These are phyloP conservation scores for Escallonia herrerae DNA, from an alignment of 129 eudicot species.

Conservation along the genomic window DNA sequence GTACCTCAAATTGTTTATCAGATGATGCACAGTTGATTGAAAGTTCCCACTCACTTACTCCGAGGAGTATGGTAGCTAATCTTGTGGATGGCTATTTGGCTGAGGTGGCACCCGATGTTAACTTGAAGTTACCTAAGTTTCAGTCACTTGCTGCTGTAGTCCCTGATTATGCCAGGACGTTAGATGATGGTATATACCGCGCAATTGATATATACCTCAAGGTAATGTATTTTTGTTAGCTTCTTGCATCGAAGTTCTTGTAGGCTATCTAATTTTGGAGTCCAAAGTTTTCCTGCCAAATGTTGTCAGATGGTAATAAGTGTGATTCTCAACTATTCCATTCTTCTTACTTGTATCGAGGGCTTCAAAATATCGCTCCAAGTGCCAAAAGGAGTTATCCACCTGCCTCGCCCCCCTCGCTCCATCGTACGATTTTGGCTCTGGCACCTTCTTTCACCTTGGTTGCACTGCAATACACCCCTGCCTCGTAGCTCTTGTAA, in stretches of 20 bases:
- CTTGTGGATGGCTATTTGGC: constrained; percentile 63
- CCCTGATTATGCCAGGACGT: constrained; percentile 54
- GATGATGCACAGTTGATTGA: constrained; percentile 44
- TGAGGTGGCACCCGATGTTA: constrained; percentile 79
- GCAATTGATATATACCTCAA: constrained; percentile 70
- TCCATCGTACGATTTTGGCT: too few relatives aligned
- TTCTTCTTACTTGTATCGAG: too few relatives aligned
- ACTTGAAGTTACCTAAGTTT: constrained; percentile 53
- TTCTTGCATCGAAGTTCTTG: background rate
- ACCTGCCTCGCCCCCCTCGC: too few relatives aligned
- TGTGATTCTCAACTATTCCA: too few relatives aligned
- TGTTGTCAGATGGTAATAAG: too few relatives aligned
- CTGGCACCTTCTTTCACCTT: too few relatives aligned
- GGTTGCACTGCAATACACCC: too few relatives aligned
- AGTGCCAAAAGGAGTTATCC: too few relatives aligned
- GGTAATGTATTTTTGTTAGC: constrained; percentile 24
- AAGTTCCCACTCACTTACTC: constrained; percentile 35
- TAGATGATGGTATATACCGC: constrained; percentile 63
- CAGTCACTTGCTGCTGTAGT: constrained; percentile 52
- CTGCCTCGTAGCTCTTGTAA: too few relatives aligned
- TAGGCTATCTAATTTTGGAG: background rate
- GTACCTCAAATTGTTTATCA: constrained; percentile 28
- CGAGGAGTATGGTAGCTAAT: constrained; percentile 61
- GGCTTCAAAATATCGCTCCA: too few relatives aligned
- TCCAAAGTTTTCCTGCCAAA: background rate